Evolutionary conservation across 495 filamentous ascomycete genomes (phyloP).

Genomic region (Neurospora cerealis): DNA sequence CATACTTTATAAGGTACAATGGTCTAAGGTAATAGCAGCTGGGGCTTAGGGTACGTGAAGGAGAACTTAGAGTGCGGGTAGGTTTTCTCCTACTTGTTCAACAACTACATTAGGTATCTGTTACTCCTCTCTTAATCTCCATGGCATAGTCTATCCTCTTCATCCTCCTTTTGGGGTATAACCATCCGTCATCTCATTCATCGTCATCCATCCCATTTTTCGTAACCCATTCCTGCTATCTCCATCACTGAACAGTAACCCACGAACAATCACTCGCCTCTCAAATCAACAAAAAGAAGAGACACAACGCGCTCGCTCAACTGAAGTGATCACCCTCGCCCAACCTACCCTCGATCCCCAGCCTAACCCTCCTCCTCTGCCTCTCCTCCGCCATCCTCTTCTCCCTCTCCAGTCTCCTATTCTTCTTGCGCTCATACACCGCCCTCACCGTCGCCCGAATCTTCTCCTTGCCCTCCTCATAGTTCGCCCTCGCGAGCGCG

Average conservation of each 20-base stretch:
- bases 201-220: neutral
- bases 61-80: neutral
- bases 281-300: neutral
- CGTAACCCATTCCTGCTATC: neutral
- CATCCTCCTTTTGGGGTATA: neutral
- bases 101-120: neutral
- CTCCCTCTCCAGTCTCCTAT: conserved; percentile 51
- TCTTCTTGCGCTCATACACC: conserved; percentile 87
- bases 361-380: conserved; percentile 32
- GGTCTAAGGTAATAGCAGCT: no score
- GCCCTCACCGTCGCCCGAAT: conserved; percentile 71
- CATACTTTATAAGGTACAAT: no score
- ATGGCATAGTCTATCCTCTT: neutral
- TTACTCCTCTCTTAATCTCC: neutral
- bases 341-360: conserved; percentile 30
- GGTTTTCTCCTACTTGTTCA: neutral
- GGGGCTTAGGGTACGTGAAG: neutral
- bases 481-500: conserved; percentile 77
- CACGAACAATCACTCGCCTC: neutral
- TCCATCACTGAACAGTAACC: neutral
- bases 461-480: conserved; percentile 64
- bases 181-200: neutral
- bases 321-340: conserved; percentile 43
- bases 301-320: conserved; percentile 11
- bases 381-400: conserved; percentile 36